Evolutionary conservation across 192 early-diverging fungal species (phyloP), one percentile per base, ranked within the genome.

Genomic region (Phycomyces blakesleeanus): DNA sequence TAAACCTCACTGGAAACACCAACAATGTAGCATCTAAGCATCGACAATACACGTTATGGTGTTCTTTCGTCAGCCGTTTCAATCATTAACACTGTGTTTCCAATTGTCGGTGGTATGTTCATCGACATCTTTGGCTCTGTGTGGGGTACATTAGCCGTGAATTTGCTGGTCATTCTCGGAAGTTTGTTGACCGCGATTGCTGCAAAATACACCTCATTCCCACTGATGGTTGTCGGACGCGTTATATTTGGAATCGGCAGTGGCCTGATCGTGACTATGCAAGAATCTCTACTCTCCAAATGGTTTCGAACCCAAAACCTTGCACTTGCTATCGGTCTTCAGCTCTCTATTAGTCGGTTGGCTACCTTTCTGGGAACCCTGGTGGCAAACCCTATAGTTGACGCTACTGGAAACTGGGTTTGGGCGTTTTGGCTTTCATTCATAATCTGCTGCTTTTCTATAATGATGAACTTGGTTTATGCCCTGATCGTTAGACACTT

Each of bases 281-380:
- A 92, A 73, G 88, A 91, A 67, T 86, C 89, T 0, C 84, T 91
- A 1, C 75, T 89, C 22, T 82, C 85, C 3, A 84, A 87, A 77
- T 90, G 88, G 78, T 91, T 91, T 69, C 78, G 78, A 38, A 87
- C 86, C 55, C 76, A 83, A 44, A 75, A 84, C 0, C 76, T 91
- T 25, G 82, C 87, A 0, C 73, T 90, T 20, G 87, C 84, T n/a
- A 79, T 91, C 57, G 88, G 84, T 14, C 63, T 88, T 47, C 87
- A 89, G 57, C 76, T 91, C 22, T 83, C 87, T 4, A 86, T 83
- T 9, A 85, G 87, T 21, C 85, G 87, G 29, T 70, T 91, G 26
- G 76, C 90, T 25, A 86, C 87, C 0, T 92, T 90, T 63, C 27
- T 89, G 21, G 87, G 86, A 3, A 83, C 85, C 56, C 77, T 86